phyloP scores from a whole-genome alignment of 345 rosid species.

The Eutrema japonicum region DNA sequence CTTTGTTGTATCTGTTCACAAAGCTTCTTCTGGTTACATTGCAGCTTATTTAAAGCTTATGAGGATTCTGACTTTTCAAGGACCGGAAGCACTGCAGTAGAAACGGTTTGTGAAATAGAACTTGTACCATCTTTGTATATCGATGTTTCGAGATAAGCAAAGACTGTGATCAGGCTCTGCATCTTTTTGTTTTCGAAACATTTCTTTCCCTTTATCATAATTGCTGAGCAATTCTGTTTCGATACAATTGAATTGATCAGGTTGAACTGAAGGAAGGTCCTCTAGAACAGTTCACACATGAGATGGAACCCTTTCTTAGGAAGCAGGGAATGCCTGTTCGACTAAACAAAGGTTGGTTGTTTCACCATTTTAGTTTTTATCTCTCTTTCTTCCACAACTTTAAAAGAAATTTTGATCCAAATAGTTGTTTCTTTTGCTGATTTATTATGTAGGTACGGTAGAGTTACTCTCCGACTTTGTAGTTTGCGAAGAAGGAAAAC shows the following conservation, averaged over 20 bases:
- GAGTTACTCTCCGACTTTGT: slow-evolving; percentile 87
- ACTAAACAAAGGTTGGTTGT: slow-evolving; percentile 71
- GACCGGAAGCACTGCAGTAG: slow-evolving; percentile 74
- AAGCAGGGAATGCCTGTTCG: slow-evolving; percentile 98
- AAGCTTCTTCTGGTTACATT: slow-evolving; percentile 19
- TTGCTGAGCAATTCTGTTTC: slow-evolving; percentile 11
- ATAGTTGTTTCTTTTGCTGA: not conserved
- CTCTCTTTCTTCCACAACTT: not conserved
- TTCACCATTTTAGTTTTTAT: not conserved
- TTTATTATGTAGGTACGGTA: slow-evolving; percentile 65
- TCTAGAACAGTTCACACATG: slow-evolving; percentile 89
- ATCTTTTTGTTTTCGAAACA: not conserved
- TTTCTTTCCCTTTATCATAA: not conserved
- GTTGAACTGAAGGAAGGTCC: slow-evolving; percentile 90
- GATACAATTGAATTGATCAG: slow-evolving; percentile 43
- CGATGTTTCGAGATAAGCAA: not conserved
- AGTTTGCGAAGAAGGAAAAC: slow-evolving; percentile 93
- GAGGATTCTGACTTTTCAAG: slow-evolving; percentile 87
- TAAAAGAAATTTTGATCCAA: not conserved
- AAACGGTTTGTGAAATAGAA: slow-evolving; percentile 57
- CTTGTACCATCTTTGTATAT: not conserved
- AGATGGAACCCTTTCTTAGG: slow-evolving; percentile 95
- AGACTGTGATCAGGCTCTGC: not conserved
- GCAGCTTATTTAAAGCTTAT: slow-evolving; percentile 77
- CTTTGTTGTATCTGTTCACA: not conserved